Base-by-base conservation (phyloP, 768 basidiomycete genomes). In the Phallus indusiatus region DNA sequence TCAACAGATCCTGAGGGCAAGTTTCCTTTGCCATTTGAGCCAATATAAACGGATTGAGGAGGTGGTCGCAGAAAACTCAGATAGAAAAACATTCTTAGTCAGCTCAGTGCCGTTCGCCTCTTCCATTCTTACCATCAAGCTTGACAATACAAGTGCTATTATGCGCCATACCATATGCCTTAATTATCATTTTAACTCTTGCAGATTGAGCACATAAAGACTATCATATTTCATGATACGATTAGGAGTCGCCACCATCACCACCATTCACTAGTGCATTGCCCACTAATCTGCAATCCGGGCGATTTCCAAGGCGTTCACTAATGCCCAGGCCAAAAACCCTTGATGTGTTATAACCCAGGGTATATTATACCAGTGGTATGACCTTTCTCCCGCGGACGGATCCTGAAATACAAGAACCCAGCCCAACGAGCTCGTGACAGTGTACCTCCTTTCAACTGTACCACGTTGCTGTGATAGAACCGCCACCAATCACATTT, bases 21-120 rank as follows among this genome's bases (percentile, higher is more conserved):
- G 42, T 42, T 42, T 42, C 42, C 42, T 42, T 42, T 42, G 14
- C 42, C 42, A 42, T 42, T 42, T 10, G 42, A 42, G 42, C 73
- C 69, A 1, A 76, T 72, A 7, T 75, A 67, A 0, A 76, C 74
- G 53, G 78, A 78, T 3, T 73, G 64, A 2, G 91, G 89, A 3
- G 91, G 94, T 11, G 93, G 90, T 49, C 90, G 85, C 16, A 94
- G 81, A 69, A 94, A 94, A 24, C 89, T 94, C 47, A 94, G 69
- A 72, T 94, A 95, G 76, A 78, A 89, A 73, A 87, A 92, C 91
- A 93, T 42, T n/a, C 42, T 42, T 42, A 42, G 42, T 42, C 42
- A 42, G 42, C 42, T 42, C 22, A 42, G 18, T 16, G 46, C 46
- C n/a, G 37, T 56, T 18, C 17, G 46, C n/a, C 55, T 47, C 49